phyloP scores from a whole-genome alignment of 441 rosid genomes.

The Populus hybrid region DNA sequence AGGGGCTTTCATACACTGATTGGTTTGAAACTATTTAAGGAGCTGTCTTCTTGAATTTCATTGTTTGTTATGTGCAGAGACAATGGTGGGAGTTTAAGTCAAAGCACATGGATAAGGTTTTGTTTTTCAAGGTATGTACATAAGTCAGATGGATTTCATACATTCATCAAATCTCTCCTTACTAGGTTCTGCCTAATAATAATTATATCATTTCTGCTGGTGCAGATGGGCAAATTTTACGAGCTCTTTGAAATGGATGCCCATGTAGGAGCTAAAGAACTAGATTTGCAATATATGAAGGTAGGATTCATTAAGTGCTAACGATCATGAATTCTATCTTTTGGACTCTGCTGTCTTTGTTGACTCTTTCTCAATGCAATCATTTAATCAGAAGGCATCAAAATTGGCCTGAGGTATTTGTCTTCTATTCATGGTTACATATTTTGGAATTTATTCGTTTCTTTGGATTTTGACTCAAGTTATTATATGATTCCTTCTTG shows the following conservation, averaged over 20 bases:
- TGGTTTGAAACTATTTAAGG: too few relatives aligned
- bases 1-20: too few relatives aligned
- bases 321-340: not conserved
- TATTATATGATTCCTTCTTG: conserved; percentile 20
- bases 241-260: conserved; percentile 99
- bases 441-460: conserved; percentile 3
- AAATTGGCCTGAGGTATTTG: not conserved
- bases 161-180: too few relatives aligned
- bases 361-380: conserved; percentile 3
- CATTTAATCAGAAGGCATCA: not conserved
- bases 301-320: conserved; percentile 31
- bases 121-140: too few relatives aligned
- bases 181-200: conserved; percentile 11
- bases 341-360: conserved; percentile 8
- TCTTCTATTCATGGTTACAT: not conserved
- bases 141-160: too few relatives aligned
- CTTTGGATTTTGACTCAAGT: conserved; percentile 6
- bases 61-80: too few relatives aligned
- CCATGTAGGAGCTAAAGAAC: conserved; percentile 92
- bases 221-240: conserved; percentile 98
- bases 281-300: conserved; percentile 98
- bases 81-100: too few relatives aligned
- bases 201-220: conserved; percentile 16
- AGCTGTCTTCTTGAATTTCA: not conserved
- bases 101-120: too few relatives aligned